Percentiles rank a stretch among this genome's conserved stretches.
These are phyloP conservation scores for Syzygium aqueum DNA, from an alignment of 345 rosid species.

Conservation along the genomic window DNA sequence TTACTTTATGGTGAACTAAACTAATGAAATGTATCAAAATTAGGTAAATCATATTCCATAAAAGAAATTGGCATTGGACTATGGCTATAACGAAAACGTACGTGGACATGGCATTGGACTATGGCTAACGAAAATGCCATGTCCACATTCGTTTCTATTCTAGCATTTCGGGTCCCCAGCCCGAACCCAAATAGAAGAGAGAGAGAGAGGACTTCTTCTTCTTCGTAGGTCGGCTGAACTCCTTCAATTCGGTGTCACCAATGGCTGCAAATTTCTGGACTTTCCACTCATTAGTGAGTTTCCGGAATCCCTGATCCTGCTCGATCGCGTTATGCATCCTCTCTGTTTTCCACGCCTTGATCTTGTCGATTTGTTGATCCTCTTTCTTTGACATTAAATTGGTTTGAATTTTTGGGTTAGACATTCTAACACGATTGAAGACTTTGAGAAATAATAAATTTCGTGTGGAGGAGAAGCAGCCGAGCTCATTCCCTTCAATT, in stretches of 20 bases:
- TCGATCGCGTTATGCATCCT: neutral
- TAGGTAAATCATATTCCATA: neutral
- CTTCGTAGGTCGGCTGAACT: neutral
- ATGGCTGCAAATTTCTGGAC: slow-evolving; percentile 99
- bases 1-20: neutral
- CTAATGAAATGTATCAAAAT: neutral
- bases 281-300: slow-evolving; percentile 61
- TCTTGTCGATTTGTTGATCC: neutral
- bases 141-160: neutral
- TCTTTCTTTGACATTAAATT: neutral
- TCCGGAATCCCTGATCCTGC: neutral
- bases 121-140: neutral
- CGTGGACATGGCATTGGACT: neutral
- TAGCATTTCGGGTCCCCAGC: neutral
- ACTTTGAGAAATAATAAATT: no score
- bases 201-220: neutral
- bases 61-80: neutral
- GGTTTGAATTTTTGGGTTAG: no score
- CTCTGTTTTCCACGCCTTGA: neutral
- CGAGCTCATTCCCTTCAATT: no score
- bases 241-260: neutral
- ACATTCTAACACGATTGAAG: no score
- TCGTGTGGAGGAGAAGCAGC: no score
- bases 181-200: neutral
- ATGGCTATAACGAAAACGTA: neutral